These are phyloP conservation scores for Pseudogymnoascus sp. DNA, from an alignment of 2,329 filamentous ascomycete genomes.

Conservation along the genomic window DNA sequence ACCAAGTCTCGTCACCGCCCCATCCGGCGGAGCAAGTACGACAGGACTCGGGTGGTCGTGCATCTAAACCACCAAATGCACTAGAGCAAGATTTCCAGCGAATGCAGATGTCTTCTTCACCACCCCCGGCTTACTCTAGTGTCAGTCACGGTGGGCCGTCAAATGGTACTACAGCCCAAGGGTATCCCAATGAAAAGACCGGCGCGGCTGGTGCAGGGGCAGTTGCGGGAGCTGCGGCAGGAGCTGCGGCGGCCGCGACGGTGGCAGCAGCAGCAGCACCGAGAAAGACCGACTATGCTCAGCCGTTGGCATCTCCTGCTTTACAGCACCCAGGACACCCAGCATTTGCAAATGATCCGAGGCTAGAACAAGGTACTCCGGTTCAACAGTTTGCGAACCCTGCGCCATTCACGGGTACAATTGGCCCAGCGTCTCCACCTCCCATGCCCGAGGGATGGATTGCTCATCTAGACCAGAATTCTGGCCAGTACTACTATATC, in stretches of 20 bases:
- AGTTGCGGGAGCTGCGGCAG: constrained; percentile 17
- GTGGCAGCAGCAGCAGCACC: constrained; percentile 20
- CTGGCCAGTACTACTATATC: constrained; percentile 98
- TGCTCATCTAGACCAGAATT: constrained; percentile 88
- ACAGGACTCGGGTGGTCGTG: constrained; percentile 18
- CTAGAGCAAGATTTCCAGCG: constrained; percentile 80
- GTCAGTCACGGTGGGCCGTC: constrained; percentile 42
- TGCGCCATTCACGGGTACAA: constrained; percentile 34
- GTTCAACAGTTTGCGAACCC: constrained; percentile 28
- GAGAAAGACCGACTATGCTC: constrained; percentile 30
- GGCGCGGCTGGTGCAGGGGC: constrained; percentile 18
- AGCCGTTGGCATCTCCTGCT: constrained; percentile 26
- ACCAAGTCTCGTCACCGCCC: constrained; percentile 48
- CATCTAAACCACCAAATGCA: constrained; percentile 53
- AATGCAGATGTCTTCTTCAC: constrained; percentile 70
- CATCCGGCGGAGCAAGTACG: constrained; percentile 34
- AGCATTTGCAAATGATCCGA: constrained; percentile 80
- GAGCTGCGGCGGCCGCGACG: constrained; percentile 19
- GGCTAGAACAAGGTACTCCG: constrained; percentile 42
- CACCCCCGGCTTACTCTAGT: constrained; percentile 91
- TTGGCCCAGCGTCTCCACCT: constrained; percentile 73
- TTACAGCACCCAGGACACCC: constrained; percentile 62
- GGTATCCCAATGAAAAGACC: constrained; percentile 69
- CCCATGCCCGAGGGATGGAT: constrained; percentile 98
- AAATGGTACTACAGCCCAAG: constrained; percentile 38